Evolutionary conservation across 2,329 filamentous ascomycete genomes (phyloP), one percentile per base, ranked within the genome.

Genomic region (Aspergillus sp.): DNA sequence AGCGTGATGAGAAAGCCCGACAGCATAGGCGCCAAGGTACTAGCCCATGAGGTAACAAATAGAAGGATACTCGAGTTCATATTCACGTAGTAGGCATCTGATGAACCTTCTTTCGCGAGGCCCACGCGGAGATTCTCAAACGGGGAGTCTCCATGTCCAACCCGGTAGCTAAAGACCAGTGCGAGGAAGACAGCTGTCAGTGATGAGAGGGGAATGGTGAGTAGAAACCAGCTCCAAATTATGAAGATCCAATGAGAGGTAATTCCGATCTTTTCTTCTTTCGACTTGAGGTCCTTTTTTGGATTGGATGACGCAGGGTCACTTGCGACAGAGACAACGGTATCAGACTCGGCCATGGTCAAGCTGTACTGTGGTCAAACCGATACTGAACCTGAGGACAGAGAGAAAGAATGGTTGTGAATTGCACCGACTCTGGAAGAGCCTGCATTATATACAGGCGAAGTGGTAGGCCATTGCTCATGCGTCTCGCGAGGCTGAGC

Each of bases 21-120:
- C n/a, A 71, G 54, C 54, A 70, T 56, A 7, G 67, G 65, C 0
- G 64, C 69, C 2, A 69, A 32, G 13, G 64, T 69, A 50, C 69
- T 71, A 3, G 49, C 49, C 49, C 49, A 58, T 13, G 56, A 58
- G 1, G 56, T 43, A 5, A 63, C 32, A 15, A 63, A 63, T 12
- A 63, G 30, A 7, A 63, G 51, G 0, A 57, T 19, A 48, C 57
- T 60, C 23, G 61, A 60, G 4, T 60, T 63, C 39, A 63, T 19
- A 25, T 58, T 56, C 19, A 63, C 54, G 19, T 55, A 60, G 25
- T 57, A 17, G 1, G 38, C 58, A 25, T 48, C 53, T 1, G 25
- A 32, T 3, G 57, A 49, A 41, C 32, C 12, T 36, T 54, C 48
- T 10, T 9, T 12, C 2, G 5, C 19, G 3, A 43, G 41, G 5